phyloP scores from a whole-genome alignment of 2,329 filamentous ascomycete species.

The Arthrobotrys iridis region DNA sequence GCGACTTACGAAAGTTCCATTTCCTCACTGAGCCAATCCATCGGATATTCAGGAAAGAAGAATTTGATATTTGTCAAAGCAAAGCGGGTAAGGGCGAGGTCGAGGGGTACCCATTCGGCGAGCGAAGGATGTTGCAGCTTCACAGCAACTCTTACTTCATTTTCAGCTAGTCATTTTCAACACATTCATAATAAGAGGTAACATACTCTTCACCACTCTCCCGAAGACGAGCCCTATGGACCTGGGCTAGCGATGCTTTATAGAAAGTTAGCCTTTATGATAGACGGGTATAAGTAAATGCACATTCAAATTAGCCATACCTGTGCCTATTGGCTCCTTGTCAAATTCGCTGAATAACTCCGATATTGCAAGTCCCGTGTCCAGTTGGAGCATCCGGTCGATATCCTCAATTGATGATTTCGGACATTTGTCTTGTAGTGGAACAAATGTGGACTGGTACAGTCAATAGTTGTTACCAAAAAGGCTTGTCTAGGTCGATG shows the following conservation, averaged over 20 bases:
- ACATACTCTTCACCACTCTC: constrained; percentile 75
- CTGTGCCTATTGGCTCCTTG: constrained; percentile 80
- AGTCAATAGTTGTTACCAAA: background rate
- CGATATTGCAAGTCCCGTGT: constrained; percentile 80
- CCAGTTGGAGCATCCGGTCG: constrained; percentile 76
- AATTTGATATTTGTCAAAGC: constrained; percentile 89
- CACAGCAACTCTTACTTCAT: constrained; percentile 75
- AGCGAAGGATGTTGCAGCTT: constrained; percentile 94
- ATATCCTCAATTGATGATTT: constrained; percentile 59
- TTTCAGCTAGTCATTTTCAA: background rate
- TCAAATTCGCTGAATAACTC: constrained; percentile 90
- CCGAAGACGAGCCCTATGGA: constrained; percentile 85
- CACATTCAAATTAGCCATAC: constrained; percentile 48
- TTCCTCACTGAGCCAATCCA: constrained; percentile 93
- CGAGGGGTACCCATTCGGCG: constrained; percentile 88
- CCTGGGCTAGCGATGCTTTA: constrained; percentile 85
- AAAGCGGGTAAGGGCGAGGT: constrained; percentile 84
- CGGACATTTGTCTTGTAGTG: constrained; percentile 93
- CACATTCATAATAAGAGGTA: background rate
- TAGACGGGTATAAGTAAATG: background rate
- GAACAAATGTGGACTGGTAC: constrained; percentile 77
- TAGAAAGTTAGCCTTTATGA: constrained; percentile 24
- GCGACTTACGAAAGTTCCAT: constrained; percentile 76
- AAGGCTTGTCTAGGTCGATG: background rate
- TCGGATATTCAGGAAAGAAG: constrained; percentile 97